Conservation (phyloP, 768 basidiomycete species). For the Kwoniella dejecticola region DNA sequence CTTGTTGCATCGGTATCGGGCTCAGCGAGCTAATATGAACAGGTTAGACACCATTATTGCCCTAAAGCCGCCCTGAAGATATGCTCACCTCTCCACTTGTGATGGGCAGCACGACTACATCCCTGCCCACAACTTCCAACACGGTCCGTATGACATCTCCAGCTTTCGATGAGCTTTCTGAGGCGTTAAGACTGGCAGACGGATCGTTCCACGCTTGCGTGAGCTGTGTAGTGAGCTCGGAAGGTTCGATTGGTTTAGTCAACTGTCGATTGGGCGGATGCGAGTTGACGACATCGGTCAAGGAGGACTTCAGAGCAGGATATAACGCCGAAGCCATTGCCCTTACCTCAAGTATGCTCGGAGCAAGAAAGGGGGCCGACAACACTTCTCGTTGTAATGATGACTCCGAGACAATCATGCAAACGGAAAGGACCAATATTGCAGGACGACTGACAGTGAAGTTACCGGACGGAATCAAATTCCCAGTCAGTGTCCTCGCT, state of each 20-base stretch:
- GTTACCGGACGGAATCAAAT: constrained; percentile 15
- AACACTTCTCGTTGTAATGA: too few species aligned
- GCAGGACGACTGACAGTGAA: too few species aligned
- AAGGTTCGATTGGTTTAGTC: constrained; percentile 17
- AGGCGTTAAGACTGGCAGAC: neutral
- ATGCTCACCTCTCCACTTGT: constrained; percentile 23
- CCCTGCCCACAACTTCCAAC: constrained; percentile 46
- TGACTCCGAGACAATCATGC: too few species aligned
- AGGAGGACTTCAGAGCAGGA: constrained; percentile 16
- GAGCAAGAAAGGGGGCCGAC: too few species aligned
- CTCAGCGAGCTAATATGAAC: constrained; percentile 11
- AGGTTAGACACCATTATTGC: neutral
- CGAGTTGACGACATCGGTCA: constrained; percentile 3
- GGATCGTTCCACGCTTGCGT: constrained; percentile 16
- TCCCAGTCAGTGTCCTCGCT: neutral
- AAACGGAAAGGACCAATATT: neutral
- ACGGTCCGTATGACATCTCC: constrained; percentile 32
- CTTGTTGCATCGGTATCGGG: constrained; percentile 2
- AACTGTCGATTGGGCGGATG: constrained; percentile 15
- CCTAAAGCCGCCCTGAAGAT: neutral
- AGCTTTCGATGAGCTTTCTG: constrained; percentile 10
- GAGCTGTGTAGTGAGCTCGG: constrained; percentile 17
- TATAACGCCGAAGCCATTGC: constrained; percentile 19
- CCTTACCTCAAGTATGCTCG: too few species aligned
- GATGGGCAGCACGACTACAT: constrained; percentile 31